Conservation (phyloP, 2,329 filamentous ascomycete species). For the Penicillium sp. region DNA sequence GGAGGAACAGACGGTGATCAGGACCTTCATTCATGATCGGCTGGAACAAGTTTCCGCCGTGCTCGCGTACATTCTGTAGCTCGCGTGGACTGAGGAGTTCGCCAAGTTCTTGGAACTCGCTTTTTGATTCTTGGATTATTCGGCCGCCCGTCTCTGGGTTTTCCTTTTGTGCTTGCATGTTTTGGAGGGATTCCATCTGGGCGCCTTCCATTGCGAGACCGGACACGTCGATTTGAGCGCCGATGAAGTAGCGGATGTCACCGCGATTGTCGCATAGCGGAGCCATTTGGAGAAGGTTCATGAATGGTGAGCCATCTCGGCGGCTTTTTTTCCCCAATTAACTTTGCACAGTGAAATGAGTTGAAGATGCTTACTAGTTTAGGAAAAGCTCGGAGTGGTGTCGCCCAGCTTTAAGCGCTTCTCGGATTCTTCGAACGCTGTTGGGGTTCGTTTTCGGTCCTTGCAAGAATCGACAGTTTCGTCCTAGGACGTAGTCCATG, state of each 20-base stretch:
- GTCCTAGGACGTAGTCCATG: constrained; percentile 68
- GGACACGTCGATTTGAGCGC: constrained; percentile 70
- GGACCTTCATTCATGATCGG: constrained; percentile 15
- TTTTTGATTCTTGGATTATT: constrained; percentile 43
- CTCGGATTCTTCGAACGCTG: constrained; percentile 63
- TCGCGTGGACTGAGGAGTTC: constrained; percentile 70
- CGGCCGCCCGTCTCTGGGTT: constrained; percentile 16
- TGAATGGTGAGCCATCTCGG: constrained; percentile 71
- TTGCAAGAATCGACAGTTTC: constrained; percentile 77
- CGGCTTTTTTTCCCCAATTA: constrained; percentile 45
- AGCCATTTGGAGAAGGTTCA: constrained; percentile 72
- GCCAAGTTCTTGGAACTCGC: constrained; percentile 64
- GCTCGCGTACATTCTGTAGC: constrained; percentile 62
- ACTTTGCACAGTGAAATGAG: not conserved
- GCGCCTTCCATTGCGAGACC: constrained; percentile 66
- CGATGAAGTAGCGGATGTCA: constrained; percentile 66
- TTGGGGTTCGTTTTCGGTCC: constrained; percentile 67
- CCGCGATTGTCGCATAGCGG: constrained; percentile 69
- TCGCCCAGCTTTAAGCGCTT: constrained; percentile 61
- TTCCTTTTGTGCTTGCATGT: constrained; percentile 41
- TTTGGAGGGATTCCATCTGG: constrained; percentile 62
- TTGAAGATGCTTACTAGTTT: constrained; percentile 59
- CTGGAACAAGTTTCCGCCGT: constrained; percentile 55
- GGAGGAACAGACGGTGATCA: constrained; percentile 15
- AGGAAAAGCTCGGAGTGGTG: constrained; percentile 73